Evolutionary conservation across 2,329 filamentous ascomycete species (phyloP).

Genomic region (Ceratocystis eucalypticola): DNA sequence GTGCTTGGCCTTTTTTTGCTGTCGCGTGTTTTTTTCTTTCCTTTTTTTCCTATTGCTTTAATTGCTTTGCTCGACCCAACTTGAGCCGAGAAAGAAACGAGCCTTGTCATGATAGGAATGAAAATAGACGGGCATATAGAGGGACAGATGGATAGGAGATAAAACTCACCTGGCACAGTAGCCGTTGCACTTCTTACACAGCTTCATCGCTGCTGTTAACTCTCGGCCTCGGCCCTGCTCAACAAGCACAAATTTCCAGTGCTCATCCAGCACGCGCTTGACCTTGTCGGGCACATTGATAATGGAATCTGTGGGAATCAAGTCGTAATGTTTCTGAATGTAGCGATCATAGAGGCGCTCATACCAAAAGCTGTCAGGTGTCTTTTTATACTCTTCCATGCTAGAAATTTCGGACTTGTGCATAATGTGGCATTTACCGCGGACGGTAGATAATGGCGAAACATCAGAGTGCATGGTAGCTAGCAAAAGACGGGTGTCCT

Average conservation of each 20-base stretch:
- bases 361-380: conserved; percentile 85
- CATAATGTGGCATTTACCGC: conserved; percentile 82
- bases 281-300: conserved; percentile 94
- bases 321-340: conserved; percentile 94
- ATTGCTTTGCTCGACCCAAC: not conserved
- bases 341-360: conserved; percentile 97
- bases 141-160: conserved; percentile 13
- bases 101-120: not conserved
- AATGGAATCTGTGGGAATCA: conserved; percentile 80
- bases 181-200: conserved; percentile 79
- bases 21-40: not conserved
- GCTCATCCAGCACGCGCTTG: conserved; percentile 88
- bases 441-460: conserved; percentile 78
- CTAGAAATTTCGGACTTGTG: conserved; percentile 77
- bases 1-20: not conserved
- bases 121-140: not conserved
- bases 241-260: conserved; percentile 92
- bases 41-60: not conserved
- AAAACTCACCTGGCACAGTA: conserved; percentile 73
- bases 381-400: conserved; percentile 72
- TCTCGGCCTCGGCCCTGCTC: conserved; percentile 91
- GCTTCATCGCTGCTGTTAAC: conserved; percentile 87
- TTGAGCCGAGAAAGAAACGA: not conserved
- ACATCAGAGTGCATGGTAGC: conserved; percentile 98
- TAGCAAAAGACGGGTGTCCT: conserved; percentile 82